These are phyloP conservation scores for Eucalyptus globulus DNA, from an alignment of 345 rosid species.

Conservation along the genomic window DNA sequence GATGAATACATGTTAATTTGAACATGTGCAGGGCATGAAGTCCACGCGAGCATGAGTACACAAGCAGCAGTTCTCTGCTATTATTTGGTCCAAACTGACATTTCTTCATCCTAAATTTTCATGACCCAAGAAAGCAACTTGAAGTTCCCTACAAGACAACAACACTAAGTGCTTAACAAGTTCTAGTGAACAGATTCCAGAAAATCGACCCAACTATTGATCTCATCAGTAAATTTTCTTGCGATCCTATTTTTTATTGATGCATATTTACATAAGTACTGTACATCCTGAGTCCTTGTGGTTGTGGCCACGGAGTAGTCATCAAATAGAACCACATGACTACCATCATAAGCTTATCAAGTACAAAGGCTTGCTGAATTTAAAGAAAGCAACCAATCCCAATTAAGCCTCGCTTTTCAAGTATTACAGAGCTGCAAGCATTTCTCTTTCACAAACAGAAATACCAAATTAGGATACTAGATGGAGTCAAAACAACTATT, in stretches of 20 bases:
- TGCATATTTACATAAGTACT: background rate
- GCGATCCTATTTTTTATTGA: background rate
- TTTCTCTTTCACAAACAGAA: background rate
- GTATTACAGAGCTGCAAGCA: background rate
- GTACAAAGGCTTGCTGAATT: background rate
- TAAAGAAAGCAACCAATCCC: background rate
- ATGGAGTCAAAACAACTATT: background rate
- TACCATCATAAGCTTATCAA: background rate
- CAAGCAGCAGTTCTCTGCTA: background rate
- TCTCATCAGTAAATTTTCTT: background rate
- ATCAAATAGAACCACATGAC: background rate
- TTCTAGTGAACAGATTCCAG: background rate
- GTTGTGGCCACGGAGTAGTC: background rate
- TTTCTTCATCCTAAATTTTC: no score
- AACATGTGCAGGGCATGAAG: background rate
- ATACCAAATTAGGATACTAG: background rate
- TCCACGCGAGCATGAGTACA: background rate
- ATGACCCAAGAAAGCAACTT: no score
- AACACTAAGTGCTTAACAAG: background rate
- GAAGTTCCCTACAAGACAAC: background rate
- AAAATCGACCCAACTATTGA: background rate
- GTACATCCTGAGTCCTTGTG: background rate
- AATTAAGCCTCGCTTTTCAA: background rate
- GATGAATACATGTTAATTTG: background rate
- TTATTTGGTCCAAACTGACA: background rate